phyloP scores from a whole-genome alignment of 2,329 filamentous ascomycete genomes.

The Pestalotiopsis sp. region DNA sequence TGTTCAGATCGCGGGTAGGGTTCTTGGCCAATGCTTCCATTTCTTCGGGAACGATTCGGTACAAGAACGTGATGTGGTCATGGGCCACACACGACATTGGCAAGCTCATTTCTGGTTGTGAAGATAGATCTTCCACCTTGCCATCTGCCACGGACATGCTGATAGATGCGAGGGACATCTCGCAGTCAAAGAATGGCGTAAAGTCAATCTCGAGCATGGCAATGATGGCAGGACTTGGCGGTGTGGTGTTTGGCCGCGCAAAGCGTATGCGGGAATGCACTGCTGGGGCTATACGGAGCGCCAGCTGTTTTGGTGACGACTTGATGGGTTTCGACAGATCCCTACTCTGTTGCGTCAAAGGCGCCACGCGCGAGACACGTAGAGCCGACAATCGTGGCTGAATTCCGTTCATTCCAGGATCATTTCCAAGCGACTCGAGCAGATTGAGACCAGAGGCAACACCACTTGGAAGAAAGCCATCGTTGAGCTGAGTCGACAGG shows the following conservation, averaged over 20 bases:
- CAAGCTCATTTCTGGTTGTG: constrained; percentile 49
- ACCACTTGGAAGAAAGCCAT: constrained; percentile 71
- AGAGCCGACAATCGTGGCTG: constrained; percentile 71
- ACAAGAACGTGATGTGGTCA: constrained; percentile 76
- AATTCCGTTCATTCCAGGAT: constrained; percentile 62
- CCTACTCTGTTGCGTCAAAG: constrained; percentile 60
- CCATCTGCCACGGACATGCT: constrained; percentile 59
- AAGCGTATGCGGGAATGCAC: constrained; percentile 75
- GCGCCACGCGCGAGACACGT: constrained; percentile 74
- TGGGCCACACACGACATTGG: constrained; percentile 67
- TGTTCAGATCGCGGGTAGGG: constrained; percentile 54
- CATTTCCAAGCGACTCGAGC: constrained; percentile 71
- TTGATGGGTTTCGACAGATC: constrained; percentile 66
- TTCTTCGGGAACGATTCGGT: constrained; percentile 60
- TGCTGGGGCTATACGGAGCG: constrained; percentile 67
- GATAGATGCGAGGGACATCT: constrained; percentile 63
- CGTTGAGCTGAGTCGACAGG: constrained; percentile 41
- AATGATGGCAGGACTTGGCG: constrained; percentile 62
- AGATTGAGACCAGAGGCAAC: constrained; percentile 73
- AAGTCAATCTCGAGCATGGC: constrained; percentile 76
- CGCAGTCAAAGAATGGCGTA: constrained; percentile 68
- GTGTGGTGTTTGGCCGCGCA: constrained; percentile 61
- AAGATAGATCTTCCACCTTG: constrained; percentile 58
- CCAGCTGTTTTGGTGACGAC: constrained; percentile 59
- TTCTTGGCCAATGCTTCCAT: constrained; percentile 47